Evolutionary conservation across 345 rosid species (phyloP).

Genomic region (Pseudoturritis turrita): DNA sequence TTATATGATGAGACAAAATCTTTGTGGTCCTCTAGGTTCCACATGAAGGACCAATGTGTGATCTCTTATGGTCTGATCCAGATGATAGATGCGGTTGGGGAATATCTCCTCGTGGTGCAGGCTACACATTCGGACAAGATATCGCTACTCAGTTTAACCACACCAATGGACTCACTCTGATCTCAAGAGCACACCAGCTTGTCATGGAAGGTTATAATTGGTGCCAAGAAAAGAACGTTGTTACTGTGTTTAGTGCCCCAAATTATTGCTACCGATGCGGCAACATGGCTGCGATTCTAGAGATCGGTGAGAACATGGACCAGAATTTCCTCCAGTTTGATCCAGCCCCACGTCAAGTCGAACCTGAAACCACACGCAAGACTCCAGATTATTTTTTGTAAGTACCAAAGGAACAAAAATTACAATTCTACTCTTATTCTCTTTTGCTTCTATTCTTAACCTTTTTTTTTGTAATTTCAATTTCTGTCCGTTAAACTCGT

Average conservation of each 20-base stretch:
- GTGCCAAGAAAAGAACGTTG: conserved; percentile 97
- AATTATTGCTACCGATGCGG: conserved; percentile 94
- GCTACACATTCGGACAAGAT: conserved; percentile 93
- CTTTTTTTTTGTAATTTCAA: background rate
- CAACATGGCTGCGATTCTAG: conserved; percentile 95
- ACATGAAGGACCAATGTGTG: conserved; percentile 99
- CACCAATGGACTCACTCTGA: conserved; percentile 77
- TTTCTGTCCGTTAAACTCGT: conserved; percentile 1
- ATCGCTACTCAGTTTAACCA: conserved; percentile 83
- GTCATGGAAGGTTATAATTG: conserved; percentile 96
- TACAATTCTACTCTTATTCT: background rate
- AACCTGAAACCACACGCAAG: conserved; percentile 91
- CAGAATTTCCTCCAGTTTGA: conserved; percentile 94
- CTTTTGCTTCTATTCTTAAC: conserved; percentile 1
- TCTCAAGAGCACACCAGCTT: conserved; percentile 96
- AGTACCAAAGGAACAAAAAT: conserved; percentile 24
- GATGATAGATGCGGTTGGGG: conserved; percentile 99
- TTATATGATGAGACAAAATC: background rate
- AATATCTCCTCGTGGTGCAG: conserved; percentile 98
- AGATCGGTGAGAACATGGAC: conserved; percentile 92
- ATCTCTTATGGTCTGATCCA: conserved; percentile 96
- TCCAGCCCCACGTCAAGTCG: conserved; percentile 91
- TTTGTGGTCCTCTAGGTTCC: conserved; percentile 55
- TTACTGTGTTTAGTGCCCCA: conserved; percentile 94
- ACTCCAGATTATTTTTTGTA: conserved; percentile 97